Conservation (phyloP, 2,329 filamentous ascomycete genomes). For the Trichoderma sp. region DNA sequence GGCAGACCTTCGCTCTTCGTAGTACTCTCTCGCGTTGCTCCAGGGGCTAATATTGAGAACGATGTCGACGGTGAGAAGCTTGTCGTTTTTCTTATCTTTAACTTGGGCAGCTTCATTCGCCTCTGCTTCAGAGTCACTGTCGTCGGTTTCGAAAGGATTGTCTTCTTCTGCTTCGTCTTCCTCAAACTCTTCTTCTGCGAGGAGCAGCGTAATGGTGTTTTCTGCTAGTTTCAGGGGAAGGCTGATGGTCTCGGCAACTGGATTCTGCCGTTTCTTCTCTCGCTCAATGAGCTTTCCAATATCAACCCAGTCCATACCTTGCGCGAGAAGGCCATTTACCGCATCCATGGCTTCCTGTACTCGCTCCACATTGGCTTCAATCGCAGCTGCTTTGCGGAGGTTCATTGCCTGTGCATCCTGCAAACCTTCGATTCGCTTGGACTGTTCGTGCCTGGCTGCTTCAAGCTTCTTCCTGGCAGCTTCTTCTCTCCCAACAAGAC, state of each 20-base stretch:
- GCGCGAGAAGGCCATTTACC: conserved; percentile 84
- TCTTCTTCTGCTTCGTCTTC: conserved; percentile 56
- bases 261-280: conserved; percentile 76
- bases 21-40: conserved; percentile 89
- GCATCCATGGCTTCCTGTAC: conserved; percentile 92
- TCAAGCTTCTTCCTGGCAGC: conserved; percentile 81
- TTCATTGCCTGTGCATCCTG: conserved; percentile 80
- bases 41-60: conserved; percentile 79
- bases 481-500: conserved; percentile 76
- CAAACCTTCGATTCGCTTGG: conserved; percentile 78
- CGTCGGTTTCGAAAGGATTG: conserved; percentile 63
- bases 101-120: conserved; percentile 33
- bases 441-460: conserved; percentile 78
- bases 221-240: conserved; percentile 87
- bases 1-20: conserved; percentile 81
- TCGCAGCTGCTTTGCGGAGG: conserved; percentile 81
- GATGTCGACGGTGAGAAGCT: conserved; percentile 72
- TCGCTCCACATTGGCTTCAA: conserved; percentile 84
- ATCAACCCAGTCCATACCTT: conserved; percentile 97
- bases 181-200: conserved; percentile 68
- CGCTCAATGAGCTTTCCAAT: conserved; percentile 84
- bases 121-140: conserved; percentile 49
- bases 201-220: conserved; percentile 76
- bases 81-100: conserved; percentile 47
- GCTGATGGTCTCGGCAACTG: conserved; percentile 83